These are phyloP conservation scores for Lachnellula occidentalis DNA, from an alignment of 2,329 filamentous ascomycete species.

Conservation along the genomic window DNA sequence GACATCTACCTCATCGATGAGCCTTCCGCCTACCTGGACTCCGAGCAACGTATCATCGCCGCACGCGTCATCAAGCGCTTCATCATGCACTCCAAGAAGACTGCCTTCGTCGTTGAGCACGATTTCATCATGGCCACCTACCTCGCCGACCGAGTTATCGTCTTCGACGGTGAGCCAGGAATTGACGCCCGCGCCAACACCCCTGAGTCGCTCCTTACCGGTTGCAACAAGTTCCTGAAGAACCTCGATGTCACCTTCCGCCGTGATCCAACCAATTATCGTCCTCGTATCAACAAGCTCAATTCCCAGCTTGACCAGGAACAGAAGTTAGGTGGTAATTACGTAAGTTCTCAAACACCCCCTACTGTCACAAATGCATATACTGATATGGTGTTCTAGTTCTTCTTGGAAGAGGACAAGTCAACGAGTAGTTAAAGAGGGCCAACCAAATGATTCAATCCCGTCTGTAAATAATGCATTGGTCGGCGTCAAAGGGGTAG, in stretches of 20 bases:
- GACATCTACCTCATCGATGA: slow-evolving; percentile 99
- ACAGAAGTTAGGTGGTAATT: slow-evolving; percentile 91
- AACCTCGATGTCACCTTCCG: slow-evolving; percentile 98
- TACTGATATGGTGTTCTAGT: slow-evolving; percentile 44
- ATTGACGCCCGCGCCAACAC: slow-evolving; percentile 81
- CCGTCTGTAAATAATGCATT: slow-evolving; percentile 26
- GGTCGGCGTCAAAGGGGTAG: slow-evolving; percentile 28
- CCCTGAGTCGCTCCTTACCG: slow-evolving; percentile 83
- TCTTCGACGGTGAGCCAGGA: slow-evolving; percentile 93
- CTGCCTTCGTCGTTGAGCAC: slow-evolving; percentile 98
- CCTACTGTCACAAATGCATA: neutral
- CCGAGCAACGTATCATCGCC: slow-evolving; percentile 97
- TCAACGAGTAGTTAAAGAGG: slow-evolving; percentile 52
- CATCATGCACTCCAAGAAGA: slow-evolving; percentile 99
- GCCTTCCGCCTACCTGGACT: slow-evolving; percentile 94
- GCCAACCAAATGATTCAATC: slow-evolving; percentile 43
- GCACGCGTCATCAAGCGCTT: slow-evolving; percentile 98
- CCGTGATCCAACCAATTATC: slow-evolving; percentile 91
- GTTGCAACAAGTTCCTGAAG: slow-evolving; percentile 95
- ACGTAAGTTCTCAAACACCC: slow-evolving; percentile 49
- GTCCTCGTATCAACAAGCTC: slow-evolving; percentile 97
- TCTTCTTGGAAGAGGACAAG: slow-evolving; percentile 86
- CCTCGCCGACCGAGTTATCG: slow-evolving; percentile 88
- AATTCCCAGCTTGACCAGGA: slow-evolving; percentile 96
- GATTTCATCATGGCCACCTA: slow-evolving; percentile 94